phyloP scores from a whole-genome alignment of 345 rosid genomes.

The Melaleuca quinquenervia region DNA sequence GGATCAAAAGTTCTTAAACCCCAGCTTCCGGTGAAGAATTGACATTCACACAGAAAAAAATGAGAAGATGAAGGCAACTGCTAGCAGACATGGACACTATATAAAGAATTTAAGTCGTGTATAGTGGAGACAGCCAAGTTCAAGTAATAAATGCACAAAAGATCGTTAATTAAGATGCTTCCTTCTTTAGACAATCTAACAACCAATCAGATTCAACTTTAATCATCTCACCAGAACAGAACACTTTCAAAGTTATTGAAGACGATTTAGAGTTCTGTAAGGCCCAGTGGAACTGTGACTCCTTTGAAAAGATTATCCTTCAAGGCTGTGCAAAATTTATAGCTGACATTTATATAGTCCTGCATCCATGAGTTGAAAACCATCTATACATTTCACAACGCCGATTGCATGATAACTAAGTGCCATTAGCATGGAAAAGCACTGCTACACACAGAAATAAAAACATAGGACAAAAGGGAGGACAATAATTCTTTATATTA shows the following conservation, averaged over 20 bases:
- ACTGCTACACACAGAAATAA: not conserved
- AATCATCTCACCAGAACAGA: not conserved
- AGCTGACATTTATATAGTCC: not conserved
- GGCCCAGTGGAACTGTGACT: not conserved
- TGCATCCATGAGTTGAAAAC: not conserved
- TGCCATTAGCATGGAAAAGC: not conserved
- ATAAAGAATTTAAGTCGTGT: not conserved
- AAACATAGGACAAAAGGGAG: not conserved
- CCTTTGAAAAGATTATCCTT: not conserved
- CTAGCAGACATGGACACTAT: not conserved
- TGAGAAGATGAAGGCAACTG: not conserved
- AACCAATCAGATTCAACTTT: not conserved
- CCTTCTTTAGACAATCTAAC: not conserved
- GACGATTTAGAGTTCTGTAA: not conserved
- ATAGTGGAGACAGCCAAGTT: not conserved
- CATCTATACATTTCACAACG: not conserved
- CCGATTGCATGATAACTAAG: not conserved
- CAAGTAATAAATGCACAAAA: not conserved
- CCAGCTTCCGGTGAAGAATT: not conserved
- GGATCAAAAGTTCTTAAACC: not conserved
- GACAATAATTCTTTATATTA: not conserved
- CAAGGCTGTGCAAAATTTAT: not conserved
- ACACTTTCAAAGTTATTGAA: not conserved
- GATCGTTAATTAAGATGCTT: not conserved
- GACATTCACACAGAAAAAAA: not conserved